Base-by-base conservation (phyloP, 164 flowering plant genomes). In the Nymphaea colorata region DNA sequence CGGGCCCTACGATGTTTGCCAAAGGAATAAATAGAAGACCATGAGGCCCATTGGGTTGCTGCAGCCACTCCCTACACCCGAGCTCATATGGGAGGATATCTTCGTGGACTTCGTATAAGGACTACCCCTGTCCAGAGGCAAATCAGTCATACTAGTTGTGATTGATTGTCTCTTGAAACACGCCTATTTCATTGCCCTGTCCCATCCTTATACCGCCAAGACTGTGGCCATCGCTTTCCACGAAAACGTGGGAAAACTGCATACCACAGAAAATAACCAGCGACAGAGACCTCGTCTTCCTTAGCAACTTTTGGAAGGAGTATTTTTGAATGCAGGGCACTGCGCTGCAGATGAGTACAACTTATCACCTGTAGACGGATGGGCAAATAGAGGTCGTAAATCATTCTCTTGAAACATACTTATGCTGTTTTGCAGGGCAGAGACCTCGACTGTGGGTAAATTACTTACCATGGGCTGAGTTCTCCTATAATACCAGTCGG, bases 321-420 rank as follows among this genome's bases (percentile, higher is more conserved):
- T 55, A 47, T 41, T 51, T 67, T 25, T 5, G 18, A 15, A 15
- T 51, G 41, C 68, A 41, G 17, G 68, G 61, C 42, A 67, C 61
- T 12, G 6, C 18, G 18, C 68, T 55, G 12, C 7, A 57, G 17
- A 67, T 67, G 62, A 67, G 69, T 44, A 12, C 3, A 3, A 4
- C 62, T 6, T 67, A 41, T 44, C 69, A 67, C 41, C 69, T 61
- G 4, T 57, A 57, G 41, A 6, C 62, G 12, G 62, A 67, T 18
- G 69, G 69, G 11, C 69, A 67, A 57, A 55, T 5, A 2, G 17
- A 67, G 41, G 44, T 57, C n/a, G 42, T 67, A 2, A 67, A 67
- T 25, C 61, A 41, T 8, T 5, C 16, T 41, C 59, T 67, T 11
- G 43, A 61, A 16, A 68, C 59, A 16, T 55, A 55, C 16, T 55